Percentiles rank a stretch among this genome's conserved stretches.
phyloP scores from a whole-genome alignment of 345 rosid species.

The Citrus sinensis region DVS_A1.0 CM039161.1:16342001-16342500 shows the following conservation, averaged over 20 bases:
- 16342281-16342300: slow-evolving; percentile 27
- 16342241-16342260: slow-evolving; percentile 81
- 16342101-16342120: slow-evolving; percentile 50
- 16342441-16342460: too few relatives aligned
- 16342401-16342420: background rate
- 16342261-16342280: slow-evolving; percentile 90
- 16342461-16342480: too few relatives aligned
- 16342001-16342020: background rate
- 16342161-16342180: slow-evolving; percentile 31
- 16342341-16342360: background rate
- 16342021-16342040: background rate
- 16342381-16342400: background rate
- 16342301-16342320: background rate
- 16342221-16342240: slow-evolving; percentile 74
- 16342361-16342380: background rate
- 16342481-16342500: too few relatives aligned
- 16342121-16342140: slow-evolving; percentile 29
- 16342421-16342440: background rate
- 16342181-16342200: slow-evolving; percentile 74
- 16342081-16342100: slow-evolving; percentile 72
- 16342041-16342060: slow-evolving; percentile 54
- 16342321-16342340: background rate
- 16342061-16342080: slow-evolving; percentile 90
- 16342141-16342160: slow-evolving; percentile 26
- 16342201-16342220: slow-evolving; percentile 82